These are phyloP conservation scores for Corymbia maculata DNA, from an alignment of 345 rosid species.

Conservation along the genomic window DNA sequence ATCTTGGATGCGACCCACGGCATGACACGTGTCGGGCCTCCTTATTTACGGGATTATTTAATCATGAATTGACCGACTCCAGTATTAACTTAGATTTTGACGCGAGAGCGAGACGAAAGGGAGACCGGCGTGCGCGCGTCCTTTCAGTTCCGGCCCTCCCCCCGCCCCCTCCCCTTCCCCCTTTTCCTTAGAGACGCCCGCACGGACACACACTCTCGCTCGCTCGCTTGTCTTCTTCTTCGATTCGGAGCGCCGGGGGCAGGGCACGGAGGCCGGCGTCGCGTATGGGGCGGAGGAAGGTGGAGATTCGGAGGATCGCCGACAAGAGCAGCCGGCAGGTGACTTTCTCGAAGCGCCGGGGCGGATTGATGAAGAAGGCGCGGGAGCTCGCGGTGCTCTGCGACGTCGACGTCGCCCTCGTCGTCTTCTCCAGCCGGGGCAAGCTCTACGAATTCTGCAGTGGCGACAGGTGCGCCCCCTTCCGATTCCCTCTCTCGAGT, in stretches of 20 bases:
- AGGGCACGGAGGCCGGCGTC: background rate
- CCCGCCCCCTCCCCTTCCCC: too few species aligned
- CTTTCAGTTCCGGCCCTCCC: background rate
- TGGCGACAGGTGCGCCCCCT: constrained; percentile 21
- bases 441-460: constrained; percentile 37
- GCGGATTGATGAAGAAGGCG: constrained; percentile 66
- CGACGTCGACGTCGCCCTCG: constrained; percentile 43
- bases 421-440: constrained; percentile 50
- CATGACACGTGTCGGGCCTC: background rate
- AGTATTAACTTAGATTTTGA: background rate
- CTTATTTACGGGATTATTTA: background rate
- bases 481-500: background rate
- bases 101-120: background rate
- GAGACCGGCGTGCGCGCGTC: background rate
- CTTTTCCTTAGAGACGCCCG: background rate
- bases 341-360: constrained; percentile 59
- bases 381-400: constrained; percentile 58
- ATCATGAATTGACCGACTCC: background rate
- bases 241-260: background rate
- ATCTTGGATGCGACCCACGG: background rate
- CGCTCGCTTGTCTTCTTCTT: background rate
- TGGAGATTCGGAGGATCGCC: constrained; percentile 59
- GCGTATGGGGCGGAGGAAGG: constrained; percentile 34
- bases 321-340: constrained; percentile 55
- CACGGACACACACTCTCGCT: background rate